Base-by-base conservation (phyloP, 495 filamentous ascomycete species). In the Aspergillus asperescens region DNA sequence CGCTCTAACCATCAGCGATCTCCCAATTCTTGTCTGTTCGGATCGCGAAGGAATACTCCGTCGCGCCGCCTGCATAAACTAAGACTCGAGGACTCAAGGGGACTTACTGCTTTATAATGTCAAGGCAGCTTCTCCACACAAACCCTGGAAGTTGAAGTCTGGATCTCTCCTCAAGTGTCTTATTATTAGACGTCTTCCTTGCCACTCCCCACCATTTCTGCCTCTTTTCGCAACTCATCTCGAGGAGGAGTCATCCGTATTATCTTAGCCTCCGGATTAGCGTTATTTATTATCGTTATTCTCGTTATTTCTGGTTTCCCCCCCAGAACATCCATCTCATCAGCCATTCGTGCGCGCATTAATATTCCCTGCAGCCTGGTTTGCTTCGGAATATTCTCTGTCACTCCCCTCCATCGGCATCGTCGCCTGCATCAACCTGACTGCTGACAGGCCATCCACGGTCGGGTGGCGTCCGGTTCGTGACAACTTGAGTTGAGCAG, bases 391-490 rank as follows among this genome's bases (percentile, higher is more conserved):
- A 51, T 46, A 48, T 54, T 58, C 19, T 45, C 50, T 56, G n/a
- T n/a, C n/a, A n/a, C 18, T 43, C 43, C 44, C 48, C 32, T 34
- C 44, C 39, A 24, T 27, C n/a, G n/a, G n/a, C n/a, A n/a, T n/a
- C n/a, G n/a, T n/a, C 39, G n/a, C 22, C 43, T 46, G 43, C 43
- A 16, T 37, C 43, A 37, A 27, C 43, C 18, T 52, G 35, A 47
- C 29, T 35, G 42, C 43, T 43, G 22, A 13, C 49, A 22, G 47
- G 24, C 37, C 45, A 24, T 35, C 44, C 50, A 47, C 42, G 23
- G 32, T 48, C 55, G 47, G 48, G 51, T 59, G 52, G 57, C 57
- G 52, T 55, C 22, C 10, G 43, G 39, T 46, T 53, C 28, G 31
- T 48, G 38, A 37, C 24, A 24, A 35, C 7, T 28, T 50, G 25